phyloP scores from a whole-genome alignment of 1,139 yeast species.

The Hansenula lynferdii region DNA sequence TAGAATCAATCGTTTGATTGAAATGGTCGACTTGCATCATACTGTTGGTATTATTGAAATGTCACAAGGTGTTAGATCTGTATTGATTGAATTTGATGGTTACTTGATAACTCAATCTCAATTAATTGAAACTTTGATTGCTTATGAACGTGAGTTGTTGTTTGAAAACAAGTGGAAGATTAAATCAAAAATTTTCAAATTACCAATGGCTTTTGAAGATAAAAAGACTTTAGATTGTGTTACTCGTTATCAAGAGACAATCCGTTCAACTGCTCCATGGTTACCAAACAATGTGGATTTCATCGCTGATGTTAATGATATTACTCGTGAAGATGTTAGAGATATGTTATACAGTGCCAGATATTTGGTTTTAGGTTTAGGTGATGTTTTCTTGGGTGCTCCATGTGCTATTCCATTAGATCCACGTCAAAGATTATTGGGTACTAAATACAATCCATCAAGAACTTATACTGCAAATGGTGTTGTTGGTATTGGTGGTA shows the following conservation, averaged over 20 bases:
- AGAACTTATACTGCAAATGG: slow-evolving; percentile 96
- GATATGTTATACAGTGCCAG: slow-evolving; percentile 85
- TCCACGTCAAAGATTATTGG: slow-evolving; percentile 89
- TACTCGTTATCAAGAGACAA: slow-evolving; percentile 86
- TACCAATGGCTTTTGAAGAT: slow-evolving; percentile 98
- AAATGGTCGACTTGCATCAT: slow-evolving; percentile 58
- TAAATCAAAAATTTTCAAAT: slow-evolving; percentile 70
- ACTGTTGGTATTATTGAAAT: slow-evolving; percentile 84
- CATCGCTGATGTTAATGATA: slow-evolving; percentile 80
- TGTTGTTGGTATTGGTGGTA: slow-evolving; percentile 96
- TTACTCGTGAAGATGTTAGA: slow-evolving; percentile 69
- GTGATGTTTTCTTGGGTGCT: slow-evolving; percentile 96
- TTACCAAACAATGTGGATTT: slow-evolving; percentile 96
- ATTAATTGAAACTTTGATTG: slow-evolving; percentile 57
- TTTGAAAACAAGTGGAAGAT: slow-evolving; percentile 82
- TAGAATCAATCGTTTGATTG: slow-evolving; percentile 78
- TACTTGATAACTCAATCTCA: slow-evolving; percentile 51
- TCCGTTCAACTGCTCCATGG: slow-evolving; percentile 94
- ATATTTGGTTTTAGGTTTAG: slow-evolving; percentile 88
- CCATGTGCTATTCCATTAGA: slow-evolving; percentile 98
- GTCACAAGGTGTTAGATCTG: slow-evolving; percentile 97
- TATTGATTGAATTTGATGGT: slow-evolving; percentile 77
- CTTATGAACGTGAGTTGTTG: slow-evolving; percentile 70
- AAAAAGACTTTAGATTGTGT: slow-evolving; percentile 85
- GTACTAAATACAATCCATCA: slow-evolving; percentile 94